phyloP scores from a whole-genome alignment of 257 asterid species.

The Scutellaria minor region DNA sequence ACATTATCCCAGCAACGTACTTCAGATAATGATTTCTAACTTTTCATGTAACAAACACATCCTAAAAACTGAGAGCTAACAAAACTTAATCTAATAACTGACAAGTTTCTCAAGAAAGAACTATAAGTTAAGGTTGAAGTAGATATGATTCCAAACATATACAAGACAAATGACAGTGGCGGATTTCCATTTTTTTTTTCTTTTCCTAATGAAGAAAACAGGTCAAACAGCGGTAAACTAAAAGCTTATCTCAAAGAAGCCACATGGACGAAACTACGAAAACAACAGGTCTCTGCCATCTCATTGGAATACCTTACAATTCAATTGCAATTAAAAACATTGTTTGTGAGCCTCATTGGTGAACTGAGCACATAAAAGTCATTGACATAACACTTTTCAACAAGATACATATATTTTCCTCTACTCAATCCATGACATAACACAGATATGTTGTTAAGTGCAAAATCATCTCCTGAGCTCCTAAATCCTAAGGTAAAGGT shows the following conservation, averaged over 20 bases:
- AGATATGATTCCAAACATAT: not conserved
- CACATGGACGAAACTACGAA: not conserved
- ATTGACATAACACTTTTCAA: not conserved
- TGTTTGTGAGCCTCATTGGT: not conserved
- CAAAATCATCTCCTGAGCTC: conserved; percentile 15
- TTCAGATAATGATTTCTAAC: not conserved
- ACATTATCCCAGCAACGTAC: not conserved
- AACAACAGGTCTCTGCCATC: not conserved
- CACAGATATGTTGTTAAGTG: not conserved
- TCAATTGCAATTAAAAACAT: not conserved
- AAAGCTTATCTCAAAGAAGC: conserved; percentile 3
- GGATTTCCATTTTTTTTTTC: not conserved
- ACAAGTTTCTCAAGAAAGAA: conserved; percentile 6
- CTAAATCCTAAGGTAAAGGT: not conserved
- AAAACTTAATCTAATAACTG: conserved; percentile 15
- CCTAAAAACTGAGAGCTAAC: conserved; percentile 4
- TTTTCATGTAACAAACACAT: not conserved
- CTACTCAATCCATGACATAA: conserved; percentile 16
- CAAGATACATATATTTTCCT: conserved; percentile 4
- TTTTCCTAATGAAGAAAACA: not conserved
- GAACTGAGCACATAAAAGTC: conserved; percentile 4
- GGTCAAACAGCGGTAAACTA: conserved; percentile 4
- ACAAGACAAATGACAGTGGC: conserved; percentile 2
- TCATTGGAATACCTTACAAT: not conserved
- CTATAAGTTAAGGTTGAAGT: not conserved